Base-by-base conservation (phyloP, 2,329 filamentous ascomycete species). In the Penicillium sp. region DNA sequence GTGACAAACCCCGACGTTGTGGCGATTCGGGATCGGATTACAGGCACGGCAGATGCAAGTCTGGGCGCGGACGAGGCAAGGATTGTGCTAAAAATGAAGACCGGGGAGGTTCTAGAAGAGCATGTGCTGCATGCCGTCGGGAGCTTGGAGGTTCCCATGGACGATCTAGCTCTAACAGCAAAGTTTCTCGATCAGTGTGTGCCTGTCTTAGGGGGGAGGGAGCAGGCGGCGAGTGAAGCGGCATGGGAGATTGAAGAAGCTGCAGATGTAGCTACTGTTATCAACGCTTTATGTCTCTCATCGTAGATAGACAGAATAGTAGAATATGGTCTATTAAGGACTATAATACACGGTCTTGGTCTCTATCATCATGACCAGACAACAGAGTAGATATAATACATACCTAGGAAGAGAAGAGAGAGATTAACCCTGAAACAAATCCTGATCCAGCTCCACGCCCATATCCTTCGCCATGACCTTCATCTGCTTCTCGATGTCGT, bases 401-500 rank as follows among this genome's bases (percentile, higher is more conserved):
- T 26, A 14, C 14, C 16, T 33, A 4, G 23, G 16, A 14, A 18
- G 18, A 14, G 12, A 38, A 20, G 20, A 35, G 38, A 11, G 14
- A 42, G 12, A 35, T 16, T 64, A 96, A 3, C 93, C 92, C 56
- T 95, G 90, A 74, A 97, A 97, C 2, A 96, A 82, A 42, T 86
- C 85, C 5, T 51, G 50, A 69, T 96, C 89, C 62, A 97, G 74
- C 72, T 97, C 92, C 3, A 97, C 84, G 0, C 94, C 94, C 75
- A 94, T 91, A 64, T 95, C 92, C 69, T 89, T 90, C 1, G 92
- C 93, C 80, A 97, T 89, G 57, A 81, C 83, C 73, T 83, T 87
- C 91, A 97, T 95, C 64, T 88, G 83, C 67, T 83, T 82, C 78
- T 97, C 94, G 60, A 97, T 86, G 70, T 93, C 91, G 68, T 97